A percentile compares a stretch with the other conserved stretches of the same genome.
Conservation (phyloP, 768 basidiomycete genomes). For the Mycena belliarum region DNA sequence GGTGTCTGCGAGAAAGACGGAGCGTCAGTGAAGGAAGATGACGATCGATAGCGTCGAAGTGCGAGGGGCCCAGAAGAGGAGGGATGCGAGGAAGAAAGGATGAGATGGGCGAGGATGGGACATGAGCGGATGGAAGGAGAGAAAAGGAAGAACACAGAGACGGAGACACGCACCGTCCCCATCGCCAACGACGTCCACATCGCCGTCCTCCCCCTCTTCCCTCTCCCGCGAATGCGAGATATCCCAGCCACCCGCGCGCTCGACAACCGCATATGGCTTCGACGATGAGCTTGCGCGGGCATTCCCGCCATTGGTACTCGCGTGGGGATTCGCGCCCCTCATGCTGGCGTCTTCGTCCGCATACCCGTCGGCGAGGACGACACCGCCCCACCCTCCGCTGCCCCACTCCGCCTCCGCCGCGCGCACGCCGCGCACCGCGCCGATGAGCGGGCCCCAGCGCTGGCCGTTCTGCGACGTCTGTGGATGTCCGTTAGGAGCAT, state of each 20-base stretch:
- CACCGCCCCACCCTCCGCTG: slow-evolving; percentile 13
- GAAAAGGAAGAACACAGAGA: not conserved
- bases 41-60: not conserved
- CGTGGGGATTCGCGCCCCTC: not conserved
- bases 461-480: not conserved
- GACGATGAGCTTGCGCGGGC: not conserved
- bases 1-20: not conserved
- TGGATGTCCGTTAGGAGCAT: too few relatives aligned
- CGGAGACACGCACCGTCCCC: not conserved
- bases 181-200: not conserved
- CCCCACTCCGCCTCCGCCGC: slow-evolving; percentile 1
- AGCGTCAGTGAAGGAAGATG: not conserved
- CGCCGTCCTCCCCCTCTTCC: not conserved
- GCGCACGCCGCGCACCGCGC: slow-evolving; percentile 10
- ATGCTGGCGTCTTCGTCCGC: not conserved
- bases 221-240: not conserved
- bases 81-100: not conserved
- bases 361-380: not conserved
- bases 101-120: not conserved
- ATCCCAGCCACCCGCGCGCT: slow-evolving; percentile 9
- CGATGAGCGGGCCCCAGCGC: slow-evolving; percentile 18
- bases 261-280: slow-evolving; percentile 6
- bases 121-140: too few relatives aligned
- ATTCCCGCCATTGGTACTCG: too few relatives aligned
- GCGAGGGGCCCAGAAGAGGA: too few relatives aligned